Conservation (phyloP, 176 grass and related monocot genomes). For the Chrysopogon serrulatus region DNA sequence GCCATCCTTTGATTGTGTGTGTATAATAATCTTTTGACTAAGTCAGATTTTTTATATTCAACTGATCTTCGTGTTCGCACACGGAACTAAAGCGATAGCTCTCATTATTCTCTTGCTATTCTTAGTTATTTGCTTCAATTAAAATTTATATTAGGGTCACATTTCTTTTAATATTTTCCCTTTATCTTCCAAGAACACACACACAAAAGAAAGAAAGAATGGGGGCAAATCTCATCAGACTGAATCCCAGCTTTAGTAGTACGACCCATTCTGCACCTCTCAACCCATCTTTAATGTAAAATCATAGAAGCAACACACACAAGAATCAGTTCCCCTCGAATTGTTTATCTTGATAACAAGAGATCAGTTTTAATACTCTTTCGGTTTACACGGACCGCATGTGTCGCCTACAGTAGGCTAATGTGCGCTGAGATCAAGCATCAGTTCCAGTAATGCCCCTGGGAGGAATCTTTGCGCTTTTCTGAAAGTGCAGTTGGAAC, state of each 20-base stretch:
- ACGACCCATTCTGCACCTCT: not conserved
- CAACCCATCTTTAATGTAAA: not conserved
- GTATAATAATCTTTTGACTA: not conserved
- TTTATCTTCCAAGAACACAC: not conserved
- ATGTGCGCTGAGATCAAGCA: not conserved
- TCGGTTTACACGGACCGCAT: slow-evolving; percentile 7
- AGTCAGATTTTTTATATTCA: not conserved
- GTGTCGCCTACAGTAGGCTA: not conserved
- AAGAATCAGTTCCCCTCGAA: not conserved
- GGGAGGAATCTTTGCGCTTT: slow-evolving; percentile 40
- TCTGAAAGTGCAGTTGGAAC: slow-evolving; percentile 24
- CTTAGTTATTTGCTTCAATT: no score
- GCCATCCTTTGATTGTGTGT: no score
- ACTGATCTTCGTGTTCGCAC: not conserved
- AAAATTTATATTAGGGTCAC: not conserved
- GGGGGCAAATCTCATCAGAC: not conserved
- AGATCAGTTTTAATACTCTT: slow-evolving; percentile 29
- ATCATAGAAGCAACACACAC: not conserved
- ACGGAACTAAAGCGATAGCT: not conserved
- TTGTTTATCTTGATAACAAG: not conserved
- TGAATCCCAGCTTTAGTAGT: not conserved
- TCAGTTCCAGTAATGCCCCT: not conserved
- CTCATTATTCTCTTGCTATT: not conserved
- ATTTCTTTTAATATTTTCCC: not conserved
- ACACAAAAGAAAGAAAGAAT: not conserved